Evolutionary conservation across 352 stramenopile species (phyloP), one percentile per base, ranked within the genome.

Genomic region (Pythium chondricola): DNA sequence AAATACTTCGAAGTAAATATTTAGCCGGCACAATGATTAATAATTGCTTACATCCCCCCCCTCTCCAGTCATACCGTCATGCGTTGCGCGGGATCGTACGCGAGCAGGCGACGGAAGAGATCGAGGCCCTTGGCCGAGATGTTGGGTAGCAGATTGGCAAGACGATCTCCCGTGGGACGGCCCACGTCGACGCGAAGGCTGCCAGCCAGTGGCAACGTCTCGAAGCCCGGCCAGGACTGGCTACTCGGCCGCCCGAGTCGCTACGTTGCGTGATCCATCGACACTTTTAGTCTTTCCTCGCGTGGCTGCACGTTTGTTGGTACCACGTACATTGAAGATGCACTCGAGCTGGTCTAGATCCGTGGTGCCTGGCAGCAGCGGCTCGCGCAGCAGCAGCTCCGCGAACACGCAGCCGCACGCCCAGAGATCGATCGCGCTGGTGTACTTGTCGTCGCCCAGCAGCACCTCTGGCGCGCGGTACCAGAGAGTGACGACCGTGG

Each of bases 401-500:
- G 56, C 74, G 42, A 81, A 85, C 41, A 85, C 75, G 42, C 68
- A 81, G n/a, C 74, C 74, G 16, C 66, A 72, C 3, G 71, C 67
- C 90, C 90, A 97, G 69, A 96, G 82, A 63, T 98, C 94, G 44
- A 98, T 89, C 5, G 91, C 85, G 9, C 77, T 66, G 1, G 75
- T 79, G 64, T 98, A 98, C 41, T 69, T 64, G 13, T 75, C 68
- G 27, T 59, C 74, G 25, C 92, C 92, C 7, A 98, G 65, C 13
- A 98, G 65, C 13, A 98, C 75, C 69, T 98, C 93, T 0, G 91
- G 89, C 16, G 90, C 85, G 6, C 92, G 78, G 58, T 98, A 98
- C 92, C 89, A 98, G 7, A 98, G 63, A 9, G 95, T 98, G 26
- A 98, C 91, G 10, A 98, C 93, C 39, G 88, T 92, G 66, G 79